A percentile compares a stretch with the other conserved stretches of the same genome.
phyloP scores from a whole-genome alignment of 78 protist genomes.

The Polysphondylium violaceum region DNA sequence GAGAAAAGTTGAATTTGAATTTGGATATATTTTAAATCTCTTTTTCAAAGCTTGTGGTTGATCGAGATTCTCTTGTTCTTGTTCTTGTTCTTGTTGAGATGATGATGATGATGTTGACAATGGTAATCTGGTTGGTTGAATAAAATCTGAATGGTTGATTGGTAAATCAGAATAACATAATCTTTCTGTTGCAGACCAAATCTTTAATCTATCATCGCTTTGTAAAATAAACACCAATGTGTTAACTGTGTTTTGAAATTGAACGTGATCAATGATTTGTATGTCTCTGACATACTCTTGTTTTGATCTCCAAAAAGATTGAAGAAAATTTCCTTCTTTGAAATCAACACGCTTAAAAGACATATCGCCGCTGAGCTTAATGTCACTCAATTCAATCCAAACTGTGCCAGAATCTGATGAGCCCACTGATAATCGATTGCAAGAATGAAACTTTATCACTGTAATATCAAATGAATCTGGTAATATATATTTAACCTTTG shows the following conservation, averaged over 20 bases:
- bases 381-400: slow-evolving; percentile 49
- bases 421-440: slow-evolving; percentile 5
- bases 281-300: slow-evolving; percentile 20
- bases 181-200: slow-evolving; percentile 50
- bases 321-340: slow-evolving; percentile 10
- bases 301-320: slow-evolving; percentile 24
- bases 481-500: slow-evolving; percentile 12
- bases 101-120: not conserved
- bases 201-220: not conserved
- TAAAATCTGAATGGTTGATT: not conserved
- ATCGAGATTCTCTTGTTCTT: not conserved
- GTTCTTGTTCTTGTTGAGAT: not conserved
- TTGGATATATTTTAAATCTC: slow-evolving; percentile 31
- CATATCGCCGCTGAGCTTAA: slow-evolving; percentile 29
- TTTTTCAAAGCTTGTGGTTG: not conserved
- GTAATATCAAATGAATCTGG: slow-evolving; percentile 45
- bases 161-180: not conserved
- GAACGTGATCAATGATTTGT: not conserved
- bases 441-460: not conserved
- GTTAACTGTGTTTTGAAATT: not conserved
- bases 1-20: not conserved
- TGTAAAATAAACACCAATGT: slow-evolving; percentile 35
- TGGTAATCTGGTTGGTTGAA: slow-evolving; percentile 6
- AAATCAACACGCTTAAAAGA: not conserved
- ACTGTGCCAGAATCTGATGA: slow-evolving; percentile 18